phyloP scores from a whole-genome alignment of 345 rosid genomes.

The Lepidium didymum region DNA sequence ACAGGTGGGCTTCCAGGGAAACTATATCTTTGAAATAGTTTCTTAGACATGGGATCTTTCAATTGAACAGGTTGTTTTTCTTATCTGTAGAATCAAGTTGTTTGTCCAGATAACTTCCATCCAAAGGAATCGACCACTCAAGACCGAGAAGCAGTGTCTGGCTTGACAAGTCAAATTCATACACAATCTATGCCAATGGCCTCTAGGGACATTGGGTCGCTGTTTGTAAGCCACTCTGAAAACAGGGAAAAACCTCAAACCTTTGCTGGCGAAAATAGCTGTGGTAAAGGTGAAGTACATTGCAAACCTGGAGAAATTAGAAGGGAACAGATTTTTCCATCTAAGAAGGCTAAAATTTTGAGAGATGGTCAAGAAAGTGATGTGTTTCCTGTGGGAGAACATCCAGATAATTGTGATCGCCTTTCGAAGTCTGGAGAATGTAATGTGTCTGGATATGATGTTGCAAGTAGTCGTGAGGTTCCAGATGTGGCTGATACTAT shows the following conservation, averaged over 20 bases:
- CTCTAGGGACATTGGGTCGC: constrained; percentile 44
- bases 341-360: constrained; percentile 51
- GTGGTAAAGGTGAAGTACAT: constrained; percentile 22
- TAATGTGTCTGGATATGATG: constrained; percentile 28
- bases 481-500: constrained; percentile 91
- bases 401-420: constrained; percentile 24
- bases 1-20: constrained; percentile 45
- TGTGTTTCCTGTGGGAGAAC: constrained; percentile 33
- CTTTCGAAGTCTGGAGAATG: constrained; percentile 28
- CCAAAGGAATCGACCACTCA: constrained; percentile 72
- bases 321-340: constrained; percentile 22
- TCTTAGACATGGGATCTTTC: not conserved
- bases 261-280: constrained; percentile 16
- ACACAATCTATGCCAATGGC: constrained; percentile 46
- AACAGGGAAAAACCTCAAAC: constrained; percentile 27
- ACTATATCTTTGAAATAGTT: constrained; percentile 7
- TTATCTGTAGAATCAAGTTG: constrained; percentile 61
- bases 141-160: constrained; percentile 56
- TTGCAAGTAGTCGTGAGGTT: constrained; percentile 45
- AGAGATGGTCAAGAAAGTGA: constrained; percentile 34
- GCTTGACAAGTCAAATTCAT: constrained; percentile 64
- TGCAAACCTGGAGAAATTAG: constrained; percentile 29
- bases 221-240: constrained; percentile 45
- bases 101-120: constrained; percentile 47
- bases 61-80: not conserved